Base-by-base conservation (phyloP, 2,329 filamentous ascomycete species). In the Phyllosticta citribraziliensis region DNA sequence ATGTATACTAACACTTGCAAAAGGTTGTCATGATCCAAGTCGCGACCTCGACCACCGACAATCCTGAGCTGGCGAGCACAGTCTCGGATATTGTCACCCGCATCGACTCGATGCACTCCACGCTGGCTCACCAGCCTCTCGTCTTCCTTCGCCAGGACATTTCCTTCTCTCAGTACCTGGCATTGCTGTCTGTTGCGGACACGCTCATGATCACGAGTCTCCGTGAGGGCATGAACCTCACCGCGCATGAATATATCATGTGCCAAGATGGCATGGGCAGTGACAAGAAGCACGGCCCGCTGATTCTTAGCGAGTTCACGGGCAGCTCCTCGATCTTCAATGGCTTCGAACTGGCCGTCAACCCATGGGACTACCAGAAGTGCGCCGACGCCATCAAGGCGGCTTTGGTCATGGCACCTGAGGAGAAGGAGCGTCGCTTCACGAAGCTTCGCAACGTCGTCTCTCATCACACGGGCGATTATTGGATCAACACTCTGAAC, bases 61-160 rank as follows among this genome's bases (percentile, higher is more conserved):
- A 95, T 72, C 84, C 85, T 20, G 92, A 97, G 70, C 82, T 97
- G 10, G 89, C 96, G 67, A 88, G 89, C 1, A 90, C 88, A 0
- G 88, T 97, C 24, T 92, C 90, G 1, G 91, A 97, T 72, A 97
- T 97, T 71, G 91, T 96, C 65, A 96, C 91, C 58, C 86, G 93
- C 63, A 93, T 97, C 72, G 96, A 97, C 73, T 94, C 91, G 0
- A 86, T 86, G 0, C 92, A 92, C 80, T 92, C 92, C 6, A 96
- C 91, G 25, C 80, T 97, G 56, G 89, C 91, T 0, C 94, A 97
- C 69, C 91, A 96, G 69, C 93, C 93, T 1, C 83, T 97, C 11
- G 89, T 97, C 5, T 97, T 97, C 73, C 79, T 97, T 58, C 92
- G 95, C 74, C 93, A 97, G 73, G 93, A 97, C 68, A 94, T 97